Base-by-base conservation (phyloP, 2,329 filamentous ascomycete genomes). In the Penicillium glabrum region DNA sequence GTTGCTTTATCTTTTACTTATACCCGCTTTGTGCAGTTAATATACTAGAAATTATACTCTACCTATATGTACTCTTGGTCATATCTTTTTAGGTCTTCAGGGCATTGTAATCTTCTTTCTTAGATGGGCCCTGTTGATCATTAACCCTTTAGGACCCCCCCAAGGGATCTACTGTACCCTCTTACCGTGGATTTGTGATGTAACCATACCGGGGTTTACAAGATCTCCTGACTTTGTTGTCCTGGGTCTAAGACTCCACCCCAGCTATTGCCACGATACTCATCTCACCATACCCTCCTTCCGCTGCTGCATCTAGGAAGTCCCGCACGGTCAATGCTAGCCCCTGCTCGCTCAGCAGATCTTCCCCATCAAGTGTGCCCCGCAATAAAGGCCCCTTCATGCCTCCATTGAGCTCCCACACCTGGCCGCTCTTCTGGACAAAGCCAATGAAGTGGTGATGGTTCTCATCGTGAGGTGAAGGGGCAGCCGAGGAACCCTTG, bases 301-400 rank as follows among this genome's bases (percentile, higher is more conserved):
- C 26, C 4, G 56, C 54, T 16, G 63, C 64, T 49, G 53, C 59
- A 24, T 54, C 16, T 16, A 66, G 31, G 41, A 61, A 66, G 37
- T 60, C 61, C 31, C 55, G 24, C 10, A 61, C 61, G 3, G 64
- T 65, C 41, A 65, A 29, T 1, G 39, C 54, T 24, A 66, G n/a
- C 5, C 64, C 64, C 46, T 43, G 29, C n/a, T 61, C 58, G 41
- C 60, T 60, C 19, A 67, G 54, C 23, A 67, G 21, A 54, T 67
- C 64, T 10, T 54, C 58, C 9, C 44, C 53, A 5, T 54, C 43
- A 21, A 65, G 69, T 33, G 77, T 75, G 51, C 77, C 51, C 61
- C 80, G 67, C 75, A 80, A 43, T 21, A 64, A 37, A 14, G 64
- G 64, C 1, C 63, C 64, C 43, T 64, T 60, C 60, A 64, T 50